phyloP scores from a whole-genome alignment of 1,284 basidiomycete species.

The Austroboletus niveus region DNA sequence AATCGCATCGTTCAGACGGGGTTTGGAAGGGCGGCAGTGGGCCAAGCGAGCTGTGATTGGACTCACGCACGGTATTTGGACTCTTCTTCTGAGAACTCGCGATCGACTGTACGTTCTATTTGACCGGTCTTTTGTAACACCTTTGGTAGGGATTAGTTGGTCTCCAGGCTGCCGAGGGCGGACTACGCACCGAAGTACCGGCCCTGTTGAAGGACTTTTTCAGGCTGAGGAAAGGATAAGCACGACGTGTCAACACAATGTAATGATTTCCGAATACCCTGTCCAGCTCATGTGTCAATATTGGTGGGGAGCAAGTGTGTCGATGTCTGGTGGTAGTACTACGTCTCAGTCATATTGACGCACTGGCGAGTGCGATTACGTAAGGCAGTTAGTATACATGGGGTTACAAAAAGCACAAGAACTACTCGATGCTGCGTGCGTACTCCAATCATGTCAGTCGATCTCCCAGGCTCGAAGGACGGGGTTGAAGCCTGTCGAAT shows the following conservation, averaged over 20 bases:
- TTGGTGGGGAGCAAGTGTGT: neutral
- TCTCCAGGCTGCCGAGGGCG: neutral
- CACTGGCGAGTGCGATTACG: slow-evolving; percentile 14
- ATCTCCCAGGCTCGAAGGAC: slow-evolving; percentile 12
- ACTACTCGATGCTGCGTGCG: neutral
- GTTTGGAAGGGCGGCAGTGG: neutral
- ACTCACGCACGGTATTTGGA: slow-evolving; percentile 86
- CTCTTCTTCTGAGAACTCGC: slow-evolving; percentile 93
- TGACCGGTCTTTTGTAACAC: slow-evolving; percentile 97
- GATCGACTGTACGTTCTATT: slow-evolving; percentile 92
- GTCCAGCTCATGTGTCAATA: slow-evolving; percentile 45
- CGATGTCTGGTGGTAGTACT: neutral
- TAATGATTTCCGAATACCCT: slow-evolving; percentile 34
- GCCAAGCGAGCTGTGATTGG: neutral
- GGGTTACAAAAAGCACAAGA: neutral
- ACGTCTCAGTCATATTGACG: neutral
- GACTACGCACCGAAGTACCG: slow-evolving; percentile 72
- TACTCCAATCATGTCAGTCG: slow-evolving; percentile 15
- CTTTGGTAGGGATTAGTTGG: slow-evolving; percentile 35
- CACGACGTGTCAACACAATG: neutral
- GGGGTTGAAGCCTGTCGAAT: slow-evolving; percentile 18
- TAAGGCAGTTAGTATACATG: slow-evolving; percentile 12
- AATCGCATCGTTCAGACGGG: slow-evolving; percentile 1
- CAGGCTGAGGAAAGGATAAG: slow-evolving; percentile 53
- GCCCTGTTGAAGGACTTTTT: slow-evolving; percentile 94